A percentile compares a stretch with the other conserved stretches of the same genome.
Evolutionary conservation across 805 yeast genomes (phyloP).

Genomic region (Starmerella vitae): DNA sequence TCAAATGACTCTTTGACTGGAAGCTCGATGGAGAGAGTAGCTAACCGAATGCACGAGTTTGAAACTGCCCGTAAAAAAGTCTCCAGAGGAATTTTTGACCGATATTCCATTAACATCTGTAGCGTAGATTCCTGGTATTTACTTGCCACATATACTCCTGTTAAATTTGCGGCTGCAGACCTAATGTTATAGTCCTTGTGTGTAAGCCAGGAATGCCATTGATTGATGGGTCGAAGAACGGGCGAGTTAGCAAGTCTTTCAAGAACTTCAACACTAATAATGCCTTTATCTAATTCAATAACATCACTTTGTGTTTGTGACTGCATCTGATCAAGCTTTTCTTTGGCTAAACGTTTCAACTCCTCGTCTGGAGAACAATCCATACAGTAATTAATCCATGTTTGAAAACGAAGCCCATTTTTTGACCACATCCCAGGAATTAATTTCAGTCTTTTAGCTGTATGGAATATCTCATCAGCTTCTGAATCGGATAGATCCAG

Average conservation of each 20-base stretch:
- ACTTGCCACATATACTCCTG: slow-evolving; percentile 9
- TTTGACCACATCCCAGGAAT: slow-evolving; percentile 1
- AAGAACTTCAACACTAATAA: neutral
- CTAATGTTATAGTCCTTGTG: slow-evolving; percentile 2
- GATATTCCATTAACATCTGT: slow-evolving; percentile 2
- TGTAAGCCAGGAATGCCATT: neutral
- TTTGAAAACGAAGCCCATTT: slow-evolving; percentile 3
- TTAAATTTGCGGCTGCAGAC: slow-evolving; percentile 6
- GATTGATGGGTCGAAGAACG: neutral
- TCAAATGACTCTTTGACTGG: neutral
- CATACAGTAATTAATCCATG: slow-evolving; percentile 4
- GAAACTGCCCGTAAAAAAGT: slow-evolving; percentile 6
- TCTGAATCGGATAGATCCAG: slow-evolving; percentile 8
- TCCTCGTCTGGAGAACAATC: neutral
- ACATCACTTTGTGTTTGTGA: neutral
- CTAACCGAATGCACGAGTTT: slow-evolving; percentile 5
- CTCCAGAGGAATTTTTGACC: slow-evolving; percentile 3
- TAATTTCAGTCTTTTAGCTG: neutral
- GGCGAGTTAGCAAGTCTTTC: neutral
- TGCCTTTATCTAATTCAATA: neutral
- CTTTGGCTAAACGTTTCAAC: neutral
- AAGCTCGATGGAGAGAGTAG: neutral
- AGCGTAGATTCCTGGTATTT: slow-evolving; percentile 9
- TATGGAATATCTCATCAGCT: slow-evolving; percentile 1
- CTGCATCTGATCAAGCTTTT: neutral